Conservation (phyloP, 176 grass and related monocot species). For the Aegilops longissima region DNA sequence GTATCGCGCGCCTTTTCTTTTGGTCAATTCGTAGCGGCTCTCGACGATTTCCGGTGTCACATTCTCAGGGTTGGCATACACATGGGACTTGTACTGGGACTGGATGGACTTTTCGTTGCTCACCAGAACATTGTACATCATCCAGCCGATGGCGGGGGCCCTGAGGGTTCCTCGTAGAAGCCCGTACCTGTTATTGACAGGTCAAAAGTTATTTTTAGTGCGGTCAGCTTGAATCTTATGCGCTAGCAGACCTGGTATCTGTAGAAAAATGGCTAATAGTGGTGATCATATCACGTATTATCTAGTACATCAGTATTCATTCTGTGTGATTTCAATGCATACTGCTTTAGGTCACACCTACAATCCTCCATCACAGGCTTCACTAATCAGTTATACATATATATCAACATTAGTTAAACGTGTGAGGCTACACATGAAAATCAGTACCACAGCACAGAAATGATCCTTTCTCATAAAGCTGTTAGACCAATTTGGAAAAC, state of each 20-base stretch:
- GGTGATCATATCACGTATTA: not conserved
- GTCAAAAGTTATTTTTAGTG: not conserved
- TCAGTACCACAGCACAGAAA: not conserved
- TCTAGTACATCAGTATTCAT: not conserved
- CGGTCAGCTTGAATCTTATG: conserved; percentile 24
- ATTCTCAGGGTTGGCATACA: conserved; percentile 86
- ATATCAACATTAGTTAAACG: not conserved
- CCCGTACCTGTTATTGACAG: conserved; percentile 60
- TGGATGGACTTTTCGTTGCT: conserved; percentile 95
- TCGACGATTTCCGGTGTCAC: conserved; percentile 72
- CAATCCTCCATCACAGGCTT: not conserved
- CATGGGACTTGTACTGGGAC: conserved; percentile 95
- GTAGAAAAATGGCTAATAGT: not conserved
- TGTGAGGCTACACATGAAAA: conserved; percentile 1
- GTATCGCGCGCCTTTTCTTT: conserved; percentile 76
- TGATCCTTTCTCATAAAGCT: conserved; percentile 25
- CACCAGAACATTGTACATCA: conserved; percentile 95
- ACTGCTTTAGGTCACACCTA: not conserved
- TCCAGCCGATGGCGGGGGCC: conserved; percentile 76
- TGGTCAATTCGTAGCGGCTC: conserved; percentile 79
- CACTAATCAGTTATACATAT: not conserved
- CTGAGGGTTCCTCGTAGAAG: conserved; percentile 81
- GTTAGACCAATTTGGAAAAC: conserved; percentile 23
- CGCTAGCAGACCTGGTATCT: conserved; percentile 8
- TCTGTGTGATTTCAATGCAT: conserved; percentile 1